Evolutionary conservation across 352 stramenopile genomes (phyloP), one percentile per base, ranked within the genome.

Genomic region (Phytophthora chlamydospora): DNA sequence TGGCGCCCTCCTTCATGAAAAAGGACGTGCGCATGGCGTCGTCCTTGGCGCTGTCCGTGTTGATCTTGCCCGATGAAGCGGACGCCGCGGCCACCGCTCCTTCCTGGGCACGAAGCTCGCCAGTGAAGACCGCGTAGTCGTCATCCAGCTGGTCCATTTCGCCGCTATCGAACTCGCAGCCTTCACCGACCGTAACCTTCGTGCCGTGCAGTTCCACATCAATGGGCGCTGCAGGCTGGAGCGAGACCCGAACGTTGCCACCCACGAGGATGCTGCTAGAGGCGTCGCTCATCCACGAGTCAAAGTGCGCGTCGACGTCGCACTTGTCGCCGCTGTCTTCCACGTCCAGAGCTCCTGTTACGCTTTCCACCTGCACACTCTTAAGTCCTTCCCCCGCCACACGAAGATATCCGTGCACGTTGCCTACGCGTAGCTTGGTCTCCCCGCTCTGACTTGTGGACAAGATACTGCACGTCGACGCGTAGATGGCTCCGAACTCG

Each of bases 11-110:
- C 2, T 68, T 57, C 41, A 83, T 78, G 50, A 94, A 94, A 62
- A 94, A 94, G 2, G 85, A 94, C n/a, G 85, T 94, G 7, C 73
- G 73, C 73, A 92, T 75, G 0, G 85, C 85, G 1, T 80, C 71
- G 16, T 73, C 67, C 68, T 91, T 94, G 41, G 83, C 83, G 43
- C 68, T 81, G 10, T 71, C 59, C n/a, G 89, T 46, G 50, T 92
- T 91, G 54, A 94, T 92, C 58, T 92, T 92, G 13, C 83, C 85
- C 0, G 76, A 82, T 24, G 68, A 66, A 2, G 40, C 16, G 2
- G 45, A 56, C 16, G 50, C 31, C 3, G 58, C 13, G 2, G 54
- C 16, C 32, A 61, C 24, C 21, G 27, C 41, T 16, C 36, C 42
- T 6, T 70, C 48, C 17, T 62, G 60, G 5, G 79, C 52, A 43